Percentiles rank a stretch among this genome's conserved stretches.
These are phyloP conservation scores for Penicillium diatomitis DNA, from an alignment of 495 filamentous ascomycete genomes.

Conservation along the genomic window DNA sequence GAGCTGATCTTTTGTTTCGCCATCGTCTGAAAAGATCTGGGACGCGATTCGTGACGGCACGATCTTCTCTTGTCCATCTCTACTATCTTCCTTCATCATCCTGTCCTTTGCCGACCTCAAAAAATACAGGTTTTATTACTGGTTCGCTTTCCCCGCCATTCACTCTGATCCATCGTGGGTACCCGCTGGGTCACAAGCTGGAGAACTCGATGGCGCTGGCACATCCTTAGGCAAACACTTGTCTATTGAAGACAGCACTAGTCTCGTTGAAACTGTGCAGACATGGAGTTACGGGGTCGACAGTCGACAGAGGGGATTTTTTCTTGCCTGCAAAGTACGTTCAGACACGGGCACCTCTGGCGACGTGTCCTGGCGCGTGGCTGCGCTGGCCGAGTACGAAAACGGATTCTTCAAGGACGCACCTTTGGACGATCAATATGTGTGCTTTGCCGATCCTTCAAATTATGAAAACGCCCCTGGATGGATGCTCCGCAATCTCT, in stretches of 20 bases:
- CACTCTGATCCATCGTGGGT: constrained; percentile 82
- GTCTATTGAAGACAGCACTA: constrained; percentile 55
- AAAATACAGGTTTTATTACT: constrained; percentile 89
- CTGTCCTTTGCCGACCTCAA: constrained; percentile 96
- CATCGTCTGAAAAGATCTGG: constrained; percentile 61
- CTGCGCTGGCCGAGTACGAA: constrained; percentile 67
- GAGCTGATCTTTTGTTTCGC: not conserved
- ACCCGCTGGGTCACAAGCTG: constrained; percentile 14
- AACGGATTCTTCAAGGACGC: constrained; percentile 73
- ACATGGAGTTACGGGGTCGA: constrained; percentile 80
- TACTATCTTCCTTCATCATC: constrained; percentile 77
- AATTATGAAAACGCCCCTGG: constrained; percentile 78
- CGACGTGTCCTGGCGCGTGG: constrained; percentile 55
- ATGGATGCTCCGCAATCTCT: constrained; percentile 86
- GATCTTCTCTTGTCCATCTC: constrained; percentile 86
- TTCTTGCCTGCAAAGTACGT: constrained; percentile 69
- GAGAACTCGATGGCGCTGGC: constrained; percentile 12
- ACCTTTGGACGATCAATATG: constrained; percentile 59
- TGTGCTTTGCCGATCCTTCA: constrained; percentile 86
- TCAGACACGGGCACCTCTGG: not conserved
- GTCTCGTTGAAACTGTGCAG: constrained; percentile 68
- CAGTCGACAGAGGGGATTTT: constrained; percentile 81
- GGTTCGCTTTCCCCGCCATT: constrained; percentile 89
- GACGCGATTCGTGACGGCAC: constrained; percentile 93
- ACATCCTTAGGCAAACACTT: constrained; percentile 33